Evolutionary conservation across 441 rosid genomes (phyloP), one percentile per base, ranked within the genome.

Genomic region (Populus trichocarpa): DNA sequence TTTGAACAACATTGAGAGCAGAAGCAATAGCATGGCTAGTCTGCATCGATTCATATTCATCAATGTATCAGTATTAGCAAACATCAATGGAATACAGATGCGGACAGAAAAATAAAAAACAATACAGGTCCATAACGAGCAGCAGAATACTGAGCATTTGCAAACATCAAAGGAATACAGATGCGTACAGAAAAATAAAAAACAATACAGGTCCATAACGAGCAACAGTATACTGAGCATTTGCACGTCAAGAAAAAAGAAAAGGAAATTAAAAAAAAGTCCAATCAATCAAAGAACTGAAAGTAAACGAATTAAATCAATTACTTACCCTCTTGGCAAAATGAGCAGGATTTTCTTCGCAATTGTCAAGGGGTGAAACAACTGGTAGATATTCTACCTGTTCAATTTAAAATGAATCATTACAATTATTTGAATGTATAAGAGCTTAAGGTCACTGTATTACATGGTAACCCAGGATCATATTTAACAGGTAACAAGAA

Each of bases 341-440:
- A 78, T 66, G 85, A 26, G 86, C 79, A 75, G 98, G 92, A 77
- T 79, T 91, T 82, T 89, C 97, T 79, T 94, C 91, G 69, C 85
- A 87, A 84, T 85, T 83, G 50, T 88, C 93, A 70, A 69, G 89
- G 59, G 97, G 96, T 71, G 83, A 89, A 75, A 94, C 77, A 36
- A 90, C 84, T 18, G 98, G 99, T 84, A 96, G 93, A 80, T 96
- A 96, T 71, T 96, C 97, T 8, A 94, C 88, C 99, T 96, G 90
- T 79, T 78, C 74, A 80, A 78, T 73, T 76, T 42, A 73, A 18
- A 79, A 75, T 1, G 28, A 74, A 67, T 26, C 65, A 35, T 26
- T 14, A 33, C 5, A 65, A 74, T 78, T 72, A 76, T 30, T 4
- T 30, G 32, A 30, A 30, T 78, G 53, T 4, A 11, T 64, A 64